Evolutionary conservation across 768 basidiomycete genomes (phyloP).

Genomic region (Strobilomyces echinocephalus): DNA sequence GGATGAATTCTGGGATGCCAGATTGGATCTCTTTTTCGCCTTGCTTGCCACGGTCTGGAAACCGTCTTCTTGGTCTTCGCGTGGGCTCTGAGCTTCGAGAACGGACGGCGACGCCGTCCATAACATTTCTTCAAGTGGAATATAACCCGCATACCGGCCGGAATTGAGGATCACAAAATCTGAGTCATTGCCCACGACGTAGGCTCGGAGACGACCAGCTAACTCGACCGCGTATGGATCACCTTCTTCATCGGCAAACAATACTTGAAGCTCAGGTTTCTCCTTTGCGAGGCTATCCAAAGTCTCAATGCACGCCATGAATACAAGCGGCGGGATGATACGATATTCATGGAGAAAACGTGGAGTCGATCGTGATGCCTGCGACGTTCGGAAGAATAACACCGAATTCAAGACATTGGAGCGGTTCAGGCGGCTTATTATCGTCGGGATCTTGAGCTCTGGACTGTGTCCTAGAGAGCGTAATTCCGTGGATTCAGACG

Average conservation of each 20-base stretch:
- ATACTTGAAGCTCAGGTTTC: constrained; percentile 43
- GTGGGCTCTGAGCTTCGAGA: constrained; percentile 17
- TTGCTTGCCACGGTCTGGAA: constrained; percentile 61
- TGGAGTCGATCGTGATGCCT: constrained; percentile 53
- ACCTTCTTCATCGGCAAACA: constrained; percentile 78
- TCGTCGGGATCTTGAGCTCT: constrained; percentile 65
- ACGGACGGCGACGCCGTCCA: constrained; percentile 42
- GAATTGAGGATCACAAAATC: constrained; percentile 77
- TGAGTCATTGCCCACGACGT: constrained; percentile 75
- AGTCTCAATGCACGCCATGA: constrained; percentile 53
- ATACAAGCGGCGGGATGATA: constrained; percentile 67
- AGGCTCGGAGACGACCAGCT: constrained; percentile 67
- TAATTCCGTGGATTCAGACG: constrained; percentile 6
- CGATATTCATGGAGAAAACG: constrained; percentile 70
- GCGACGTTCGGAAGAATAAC: constrained; percentile 79
- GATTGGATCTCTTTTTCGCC: constrained; percentile 43
- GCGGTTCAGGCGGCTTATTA: constrained; percentile 54
- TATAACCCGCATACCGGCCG: constrained; percentile 73
- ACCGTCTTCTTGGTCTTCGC: constrained; percentile 42
- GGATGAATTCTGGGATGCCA: constrained; percentile 7
- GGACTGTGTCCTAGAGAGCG: constrained; percentile 56
- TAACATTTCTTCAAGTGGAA: constrained; percentile 70
- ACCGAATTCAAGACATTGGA: constrained; percentile 56
- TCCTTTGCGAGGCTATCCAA: constrained; percentile 38
- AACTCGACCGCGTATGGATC: constrained; percentile 84